These are phyloP conservation scores for Verticillium nonalfalfae DNA, from an alignment of 2,329 filamentous ascomycete genomes.

Conservation along the genomic window DNA sequence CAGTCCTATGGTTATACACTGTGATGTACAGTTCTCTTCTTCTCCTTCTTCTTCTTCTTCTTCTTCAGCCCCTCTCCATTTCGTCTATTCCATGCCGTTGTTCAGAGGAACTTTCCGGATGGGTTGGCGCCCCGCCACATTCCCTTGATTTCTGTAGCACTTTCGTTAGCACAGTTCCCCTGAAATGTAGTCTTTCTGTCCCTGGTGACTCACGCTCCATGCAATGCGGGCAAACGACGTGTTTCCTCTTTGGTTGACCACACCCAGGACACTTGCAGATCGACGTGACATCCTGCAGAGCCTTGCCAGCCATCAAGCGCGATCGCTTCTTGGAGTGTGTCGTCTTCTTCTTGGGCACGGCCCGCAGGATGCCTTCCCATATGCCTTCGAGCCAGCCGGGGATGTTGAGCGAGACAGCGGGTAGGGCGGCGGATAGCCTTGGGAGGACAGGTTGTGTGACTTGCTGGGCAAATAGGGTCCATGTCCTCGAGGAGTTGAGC, in stretches of 20 bases:
- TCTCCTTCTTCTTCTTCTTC: not conserved
- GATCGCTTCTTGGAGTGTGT: slow-evolving; percentile 93
- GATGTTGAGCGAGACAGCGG: slow-evolving; percentile 50
- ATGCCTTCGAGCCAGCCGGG: slow-evolving; percentile 67
- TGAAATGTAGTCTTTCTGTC: slow-evolving; percentile 1
- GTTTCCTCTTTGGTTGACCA: slow-evolving; percentile 79
- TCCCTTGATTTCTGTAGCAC: slow-evolving; percentile 33
- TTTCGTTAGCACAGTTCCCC: slow-evolving; percentile 10
- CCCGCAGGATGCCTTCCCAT: slow-evolving; percentile 87
- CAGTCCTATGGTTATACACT: slow-evolving; percentile 1
- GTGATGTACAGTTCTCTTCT: slow-evolving; percentile 1
- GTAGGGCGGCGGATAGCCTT: slow-evolving; percentile 50
- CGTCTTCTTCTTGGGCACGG: slow-evolving; percentile 98
- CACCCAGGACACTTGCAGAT: slow-evolving; percentile 88
- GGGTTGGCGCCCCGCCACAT: slow-evolving; percentile 35
- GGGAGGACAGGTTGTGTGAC: slow-evolving; percentile 42
- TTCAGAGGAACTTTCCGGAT: slow-evolving; percentile 23
- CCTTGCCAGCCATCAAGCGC: slow-evolving; percentile 93
- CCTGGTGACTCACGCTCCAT: slow-evolving; percentile 59
- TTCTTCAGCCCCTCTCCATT: not conserved
- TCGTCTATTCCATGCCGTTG: not conserved
- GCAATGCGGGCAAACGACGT: slow-evolving; percentile 83
- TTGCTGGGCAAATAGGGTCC: slow-evolving; percentile 36
- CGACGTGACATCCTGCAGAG: slow-evolving; percentile 79
- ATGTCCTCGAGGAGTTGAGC: slow-evolving; percentile 33